Base-by-base conservation (phyloP, 1,139 yeast species). In the Kluyveromyces marxianus region DNA sequence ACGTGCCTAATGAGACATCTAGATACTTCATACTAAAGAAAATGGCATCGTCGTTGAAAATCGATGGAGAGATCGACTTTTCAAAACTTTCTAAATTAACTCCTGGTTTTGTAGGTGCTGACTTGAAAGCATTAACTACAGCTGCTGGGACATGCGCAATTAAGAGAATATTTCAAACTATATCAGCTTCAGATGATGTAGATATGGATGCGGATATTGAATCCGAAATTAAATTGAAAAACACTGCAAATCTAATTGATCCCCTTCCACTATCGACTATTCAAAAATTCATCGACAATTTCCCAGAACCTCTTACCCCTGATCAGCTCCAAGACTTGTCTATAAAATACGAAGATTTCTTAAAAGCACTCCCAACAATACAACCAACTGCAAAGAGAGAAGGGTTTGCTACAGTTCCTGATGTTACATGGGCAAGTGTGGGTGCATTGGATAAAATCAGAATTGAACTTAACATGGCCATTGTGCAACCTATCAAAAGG, bases 101-200 rank as follows among this genome's bases (percentile, higher is more conserved):
- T 0, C 97, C 99, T 0, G 99, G 99, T 10, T 92, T 83, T 66
- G 99, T 92, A 3, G 99, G 98, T 39, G 98, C 98, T 1, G 99
- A 92, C 70, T 73, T 92, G 55, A 89, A 89, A 57, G 95, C 97
- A 26, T 74, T 92, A 50, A 95, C 89, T 0, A 82, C 97, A 0
- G 97, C 97, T 2, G 96, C 98, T 0, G 98, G 98, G 46, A 85
- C 90, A 28, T 78, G 88, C 50, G 97, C 98, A 1, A 90, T 92
- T 52, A 90, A 90, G 61, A 75, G 98, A 56, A 90, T 94, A 4
- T 90, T 92, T 58, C 56, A 62, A 48, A 52, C 65, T 39, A 70
- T 71, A 47, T 70, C 65, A 2, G 32, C 40, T 5, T 24, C 46
- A 10, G 50, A 44, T 25, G 48, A 37, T 27, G 50, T 39, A 26